Percentiles rank a stretch among this genome's conserved stretches.
Evolutionary conservation across 176 grass and related monocot species (phyloP).

Genomic region (Bromus sterilis): DNA sequence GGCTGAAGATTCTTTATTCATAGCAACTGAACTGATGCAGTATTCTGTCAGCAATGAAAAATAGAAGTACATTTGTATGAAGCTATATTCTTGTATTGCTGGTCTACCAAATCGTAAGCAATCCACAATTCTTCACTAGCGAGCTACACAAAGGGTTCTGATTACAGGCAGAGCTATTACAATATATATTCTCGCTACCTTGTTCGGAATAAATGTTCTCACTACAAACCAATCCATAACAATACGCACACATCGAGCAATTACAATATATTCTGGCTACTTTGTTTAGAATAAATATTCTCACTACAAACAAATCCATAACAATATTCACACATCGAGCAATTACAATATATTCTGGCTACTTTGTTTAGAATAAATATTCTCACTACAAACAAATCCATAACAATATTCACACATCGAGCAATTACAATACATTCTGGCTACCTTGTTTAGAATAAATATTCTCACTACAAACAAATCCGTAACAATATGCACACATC

Average conservation of each 20-base stretch:
- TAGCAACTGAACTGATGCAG: constrained; percentile 36
- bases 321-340: constrained; percentile 10
- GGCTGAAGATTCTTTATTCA: constrained; percentile 41
- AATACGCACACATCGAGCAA: constrained; percentile 10
- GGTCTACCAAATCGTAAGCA: neutral
- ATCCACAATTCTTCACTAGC: neutral
- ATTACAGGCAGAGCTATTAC: constrained; percentile 11
- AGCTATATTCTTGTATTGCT: constrained; percentile 7
- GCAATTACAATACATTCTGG: neutral
- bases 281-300: neutral
- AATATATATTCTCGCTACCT: neutral
- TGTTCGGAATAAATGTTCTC: neutral
- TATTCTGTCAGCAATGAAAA: constrained; percentile 29
- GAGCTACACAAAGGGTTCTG: constrained; percentile 10
- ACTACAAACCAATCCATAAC: constrained; percentile 9
- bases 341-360: neutral
- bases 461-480: constrained; percentile 2
- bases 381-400: constrained; percentile 9
- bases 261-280: neutral
- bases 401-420: constrained; percentile 11
- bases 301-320: constrained; percentile 6
- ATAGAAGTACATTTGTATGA: constrained; percentile 27
- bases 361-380: neutral
- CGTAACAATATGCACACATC: constrained; percentile 14
- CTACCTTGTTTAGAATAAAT: neutral